Evolutionary conservation across 768 basidiomycete genomes (phyloP), one percentile per base, ranked within the genome.

Genomic region (Agrocybe pediades): DNA sequence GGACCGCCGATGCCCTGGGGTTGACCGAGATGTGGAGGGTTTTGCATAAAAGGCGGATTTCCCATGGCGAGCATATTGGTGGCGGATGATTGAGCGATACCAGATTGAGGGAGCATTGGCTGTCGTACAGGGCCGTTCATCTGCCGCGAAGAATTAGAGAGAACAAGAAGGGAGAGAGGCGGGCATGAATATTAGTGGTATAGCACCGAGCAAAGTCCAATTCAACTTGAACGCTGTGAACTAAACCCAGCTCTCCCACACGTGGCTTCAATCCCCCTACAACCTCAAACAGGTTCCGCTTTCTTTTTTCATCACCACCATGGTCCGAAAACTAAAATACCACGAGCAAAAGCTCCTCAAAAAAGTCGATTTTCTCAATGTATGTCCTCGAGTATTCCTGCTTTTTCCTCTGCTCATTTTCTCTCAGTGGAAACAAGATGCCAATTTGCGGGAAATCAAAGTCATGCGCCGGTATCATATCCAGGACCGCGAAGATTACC

Each of bases 331-430:
- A 74, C 83, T 98, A 70, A 98, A 96, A 76, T 83, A 92, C 68
- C 97, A 99, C 73, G 96, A 99, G 71, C 87, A 95, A 70, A 95
- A 89, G 65, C 81, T 97, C 27, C 83, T 95, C 69, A 95, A 92
- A 69, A 95, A 97, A 74, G 95, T 98, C 63, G 97, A 98, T 73
- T 97, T 99, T 70, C 81, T 98, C 55, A 92, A 90, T 66, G 95
- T 93, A 66, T 53, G 84, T 75, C 24, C 9, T 21, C 13, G 20
- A 46, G 39, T 33, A 41, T 23, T 23, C 20, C 29, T 36, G 20
- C 21, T 26, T 36, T 6, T 39, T 25, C 20, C 21, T 36, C 42
- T 25, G 44, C 47, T 68, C 48, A 57, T 49, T 15, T 29, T 26
- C 26, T 30, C 3, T 15, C 70, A 96, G 92, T 98, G 96, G 96